Evolutionary conservation across 805 yeast species (phyloP).

Genomic region (Cyberlindnera mississippiensis): DNA sequence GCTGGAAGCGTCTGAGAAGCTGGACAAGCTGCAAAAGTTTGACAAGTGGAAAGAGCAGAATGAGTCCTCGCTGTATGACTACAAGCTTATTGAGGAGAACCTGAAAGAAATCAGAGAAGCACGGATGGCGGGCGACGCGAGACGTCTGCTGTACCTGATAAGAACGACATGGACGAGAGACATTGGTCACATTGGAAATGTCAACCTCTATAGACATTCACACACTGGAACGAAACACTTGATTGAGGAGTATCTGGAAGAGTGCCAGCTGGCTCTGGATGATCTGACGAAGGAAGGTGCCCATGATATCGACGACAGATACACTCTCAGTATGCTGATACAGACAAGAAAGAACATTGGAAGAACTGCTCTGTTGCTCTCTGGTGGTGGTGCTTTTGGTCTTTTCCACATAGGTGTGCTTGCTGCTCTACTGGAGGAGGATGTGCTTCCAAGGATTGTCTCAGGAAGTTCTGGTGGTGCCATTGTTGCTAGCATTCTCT

Average conservation of each 20-base stretch:
- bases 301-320: conserved; percentile 54
- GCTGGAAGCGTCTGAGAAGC: conserved; percentile 55
- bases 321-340: conserved; percentile 70
- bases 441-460: conserved; percentile 77
- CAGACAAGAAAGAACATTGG: conserved; percentile 92
- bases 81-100: conserved; percentile 49
- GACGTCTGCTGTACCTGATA: conserved; percentile 63
- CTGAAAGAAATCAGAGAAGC: conserved; percentile 57
- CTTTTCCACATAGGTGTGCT: conserved; percentile 89
- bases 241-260: conserved; percentile 78
- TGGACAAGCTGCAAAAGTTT: conserved; percentile 63
- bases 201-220: conserved; percentile 69
- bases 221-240: conserved; percentile 81
- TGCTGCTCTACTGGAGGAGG: conserved; percentile 68
- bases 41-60: conserved; percentile 67
- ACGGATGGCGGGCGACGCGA: conserved; percentile 52
- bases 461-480: conserved; percentile 98
- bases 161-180: conserved; percentile 85
- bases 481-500: conserved; percentile 83
- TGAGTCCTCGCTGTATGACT: conserved; percentile 71
- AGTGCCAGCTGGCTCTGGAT: conserved; percentile 55
- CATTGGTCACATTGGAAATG: conserved; percentile 82
- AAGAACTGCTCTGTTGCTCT: conserved; percentile 86
- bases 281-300: conserved; percentile 17
- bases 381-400: conserved; percentile 96